These are phyloP conservation scores for Pelargonium nanum DNA, from an alignment of 345 rosid species.

Conservation along the genomic window DNA sequence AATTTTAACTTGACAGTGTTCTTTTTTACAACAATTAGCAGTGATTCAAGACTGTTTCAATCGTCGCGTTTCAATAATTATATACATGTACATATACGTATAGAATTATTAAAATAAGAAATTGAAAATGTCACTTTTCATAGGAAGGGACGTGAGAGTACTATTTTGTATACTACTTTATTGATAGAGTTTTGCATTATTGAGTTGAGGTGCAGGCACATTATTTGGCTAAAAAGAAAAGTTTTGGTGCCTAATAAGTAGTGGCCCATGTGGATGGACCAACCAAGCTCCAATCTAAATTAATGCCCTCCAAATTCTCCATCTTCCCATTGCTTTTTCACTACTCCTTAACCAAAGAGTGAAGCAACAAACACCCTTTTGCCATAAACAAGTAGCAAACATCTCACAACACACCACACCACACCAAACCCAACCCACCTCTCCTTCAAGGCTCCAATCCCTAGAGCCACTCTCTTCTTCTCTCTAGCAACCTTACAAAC, in stretches of 20 bases:
- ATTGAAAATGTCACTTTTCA: not conserved
- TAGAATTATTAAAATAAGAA: no score
- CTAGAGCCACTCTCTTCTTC: no score
- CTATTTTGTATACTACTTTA: no score
- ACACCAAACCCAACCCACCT: no score
- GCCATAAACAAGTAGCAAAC: not conserved
- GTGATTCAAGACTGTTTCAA: no score
- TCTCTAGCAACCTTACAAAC: no score
- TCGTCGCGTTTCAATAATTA: no score
- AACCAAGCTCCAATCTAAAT: not conserved
- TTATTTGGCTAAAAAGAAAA: no score
- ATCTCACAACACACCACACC: not conserved
- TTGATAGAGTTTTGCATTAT: not conserved
- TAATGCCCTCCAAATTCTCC: not conserved
- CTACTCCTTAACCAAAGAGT: not conserved
- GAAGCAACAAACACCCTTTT: no score
- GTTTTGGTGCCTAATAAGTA: not conserved
- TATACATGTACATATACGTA: no score
- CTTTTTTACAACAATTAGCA: no score
- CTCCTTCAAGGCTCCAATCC: not conserved
- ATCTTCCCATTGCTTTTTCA: not conserved
- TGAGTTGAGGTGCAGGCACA: not conserved
- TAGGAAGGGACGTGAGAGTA: not conserved
- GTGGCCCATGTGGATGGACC: not conserved
- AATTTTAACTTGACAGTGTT: no score